Base-by-base conservation (phyloP, 768 basidiomycete species). In the Calocera viscosa region DNA sequence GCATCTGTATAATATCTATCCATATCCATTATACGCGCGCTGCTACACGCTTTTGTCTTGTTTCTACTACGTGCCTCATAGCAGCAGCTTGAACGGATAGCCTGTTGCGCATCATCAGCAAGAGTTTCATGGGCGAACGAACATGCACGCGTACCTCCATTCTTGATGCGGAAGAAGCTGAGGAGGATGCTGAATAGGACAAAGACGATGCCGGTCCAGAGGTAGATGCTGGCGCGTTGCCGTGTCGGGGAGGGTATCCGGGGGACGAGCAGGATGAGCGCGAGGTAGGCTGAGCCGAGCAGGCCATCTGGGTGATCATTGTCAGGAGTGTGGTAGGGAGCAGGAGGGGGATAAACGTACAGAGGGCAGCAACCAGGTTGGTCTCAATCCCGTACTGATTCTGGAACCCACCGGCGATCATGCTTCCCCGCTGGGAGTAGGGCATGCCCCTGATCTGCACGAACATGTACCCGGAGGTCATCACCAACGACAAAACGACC, bases 381-480 rank as follows among this genome's bases (percentile, higher is more conserved):
- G 89, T 89, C 78, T 99, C 96, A 75, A 94, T 88, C 7, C 94
- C 95, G 73, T 83, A 90, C 76, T 96, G 94, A 71, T 86, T 92
- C 74, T 88, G 87, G 78, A 86, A 97, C 2, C 95, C 95, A 11
- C 78, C 81, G 10, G 93, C 90, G 72, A 99, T 88, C 89, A 92
- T 94, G 53, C 65, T 72, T 63, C 82, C 79, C 26, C 87, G 86
- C 34, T 72, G 71, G 1, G 77, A 75, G 73, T 84, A 92, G 1
- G 92, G 94, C 60, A 82, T 82, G 34, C 82, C 82, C 69, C 95
- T 87, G 71, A 99, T 99, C 70, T 88, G 89, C 67, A 89, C 90
- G 78, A 95, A 99, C 96, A 99, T 99, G 80, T 86, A 89, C 8
- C 96, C 96, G 10, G 88, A 86, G 24, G 86, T 94, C 87, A 97